Conservation (phyloP, 768 basidiomycete genomes). For the Amanita rubescens region DNA sequence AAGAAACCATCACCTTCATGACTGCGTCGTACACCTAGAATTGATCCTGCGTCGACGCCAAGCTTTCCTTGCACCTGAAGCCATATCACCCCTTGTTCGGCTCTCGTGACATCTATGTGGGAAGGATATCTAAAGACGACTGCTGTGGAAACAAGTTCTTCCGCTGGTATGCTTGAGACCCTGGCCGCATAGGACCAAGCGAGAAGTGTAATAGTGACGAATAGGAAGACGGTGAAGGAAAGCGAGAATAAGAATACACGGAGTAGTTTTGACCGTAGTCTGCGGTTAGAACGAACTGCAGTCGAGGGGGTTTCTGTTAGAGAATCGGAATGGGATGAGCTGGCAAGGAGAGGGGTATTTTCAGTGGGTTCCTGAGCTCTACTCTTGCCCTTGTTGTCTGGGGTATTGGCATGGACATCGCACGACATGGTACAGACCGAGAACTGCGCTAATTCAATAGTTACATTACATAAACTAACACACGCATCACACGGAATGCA, state of each 20-base stretch:
- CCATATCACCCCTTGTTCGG: constrained; percentile 50
- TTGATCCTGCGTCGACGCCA: constrained; percentile 61
- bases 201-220: constrained; percentile 40
- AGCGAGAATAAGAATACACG: constrained; percentile 55
- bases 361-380: constrained; percentile 42
- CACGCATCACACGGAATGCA: constrained; percentile 37
- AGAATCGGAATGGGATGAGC: constrained; percentile 27
- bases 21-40: constrained; percentile 46
- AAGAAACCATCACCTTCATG: constrained; percentile 36
- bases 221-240: constrained; percentile 36
- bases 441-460: no score
- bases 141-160: constrained; percentile 49
- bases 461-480: background rate
- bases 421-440: background rate
- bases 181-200: constrained; percentile 62
- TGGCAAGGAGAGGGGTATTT: constrained; percentile 44
- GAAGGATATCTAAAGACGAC: constrained; percentile 56
- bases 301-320: constrained; percentile 14
- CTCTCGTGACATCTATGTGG: constrained; percentile 52
- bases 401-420: background rate
- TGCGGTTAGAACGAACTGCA: constrained; percentile 20
- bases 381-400: constrained; percentile 46
- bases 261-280: constrained; percentile 30
- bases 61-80: constrained; percentile 47
- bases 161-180: constrained; percentile 43